Percentiles rank a stretch among this genome's conserved stretches.
These are phyloP conservation scores for Capronia epimyces DNA, from an alignment of 2,329 filamentous ascomycete species.

Conservation along the genomic window DNA sequence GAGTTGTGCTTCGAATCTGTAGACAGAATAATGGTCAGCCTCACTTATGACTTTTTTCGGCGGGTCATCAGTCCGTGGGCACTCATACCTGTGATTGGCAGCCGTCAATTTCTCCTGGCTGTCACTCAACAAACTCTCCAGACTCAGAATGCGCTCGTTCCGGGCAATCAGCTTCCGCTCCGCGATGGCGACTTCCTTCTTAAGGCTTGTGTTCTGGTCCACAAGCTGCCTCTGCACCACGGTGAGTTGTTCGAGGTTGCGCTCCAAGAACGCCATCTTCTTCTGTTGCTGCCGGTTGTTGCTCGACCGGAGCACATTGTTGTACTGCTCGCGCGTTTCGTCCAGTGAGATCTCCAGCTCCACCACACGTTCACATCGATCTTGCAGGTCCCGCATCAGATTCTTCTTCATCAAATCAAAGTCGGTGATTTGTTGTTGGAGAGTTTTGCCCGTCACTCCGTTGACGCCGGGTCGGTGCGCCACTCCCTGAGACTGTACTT, in stretches of 20 bases:
- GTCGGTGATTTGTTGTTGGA: slow-evolving; percentile 96
- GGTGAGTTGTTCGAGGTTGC: slow-evolving; percentile 95
- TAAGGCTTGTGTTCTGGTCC: slow-evolving; percentile 92
- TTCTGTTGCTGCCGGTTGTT: slow-evolving; percentile 99
- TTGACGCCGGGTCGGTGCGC: slow-evolving; percentile 47
- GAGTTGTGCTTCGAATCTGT: slow-evolving; percentile 93
- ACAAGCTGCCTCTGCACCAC: slow-evolving; percentile 96
- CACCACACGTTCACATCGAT: slow-evolving; percentile 94
- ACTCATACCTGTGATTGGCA: slow-evolving; percentile 86
- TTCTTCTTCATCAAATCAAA: slow-evolving; percentile 99
- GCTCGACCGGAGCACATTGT: slow-evolving; percentile 91
- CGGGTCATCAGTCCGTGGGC: no score
- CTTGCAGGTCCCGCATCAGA: slow-evolving; percentile 96
- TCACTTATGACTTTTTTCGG: neutral
- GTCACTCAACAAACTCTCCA: slow-evolving; percentile 88
- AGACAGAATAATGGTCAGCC: slow-evolving; percentile 10
- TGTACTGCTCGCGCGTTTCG: slow-evolving; percentile 97
- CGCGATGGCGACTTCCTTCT: slow-evolving; percentile 98
- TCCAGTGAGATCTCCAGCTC: slow-evolving; percentile 97
- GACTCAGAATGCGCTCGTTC: slow-evolving; percentile 91
- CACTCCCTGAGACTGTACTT: slow-evolving; percentile 60
- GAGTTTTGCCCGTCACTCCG: slow-evolving; percentile 75
- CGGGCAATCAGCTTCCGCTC: slow-evolving; percentile 94
- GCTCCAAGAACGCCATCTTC: slow-evolving; percentile 99
- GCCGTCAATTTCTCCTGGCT: slow-evolving; percentile 97